These are phyloP conservation scores for Glycine soja DNA, from an alignment of 306 rosid species.

Conservation along the genomic window DNA sequence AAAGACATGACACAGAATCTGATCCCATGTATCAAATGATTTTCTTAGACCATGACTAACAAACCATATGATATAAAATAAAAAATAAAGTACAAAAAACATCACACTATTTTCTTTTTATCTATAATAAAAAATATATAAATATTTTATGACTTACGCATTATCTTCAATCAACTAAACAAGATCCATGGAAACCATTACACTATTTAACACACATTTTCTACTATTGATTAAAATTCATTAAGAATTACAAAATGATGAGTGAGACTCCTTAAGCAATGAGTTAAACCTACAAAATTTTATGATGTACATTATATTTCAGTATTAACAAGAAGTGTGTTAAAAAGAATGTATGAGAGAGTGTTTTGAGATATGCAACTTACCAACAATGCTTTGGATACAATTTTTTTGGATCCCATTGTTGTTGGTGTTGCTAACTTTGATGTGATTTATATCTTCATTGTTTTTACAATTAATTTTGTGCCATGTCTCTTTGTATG, in stretches of 20 bases:
- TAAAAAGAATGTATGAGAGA: not conserved
- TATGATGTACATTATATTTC: not conserved
- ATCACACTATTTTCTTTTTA: too few relatives aligned
- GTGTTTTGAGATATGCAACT: conserved; percentile 29
- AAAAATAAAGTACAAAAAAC: too few relatives aligned
- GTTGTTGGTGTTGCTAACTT: too few relatives aligned
- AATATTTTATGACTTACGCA: too few relatives aligned
- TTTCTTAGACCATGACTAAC: not conserved
- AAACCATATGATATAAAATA: not conserved
- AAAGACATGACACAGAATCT: conserved; percentile 4
- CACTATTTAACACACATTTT: not conserved
- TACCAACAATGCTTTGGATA: conserved; percentile 85
- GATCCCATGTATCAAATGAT: conserved; percentile 11
- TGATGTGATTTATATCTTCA: too few relatives aligned
- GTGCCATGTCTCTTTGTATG: too few relatives aligned
- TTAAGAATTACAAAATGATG: not conserved
- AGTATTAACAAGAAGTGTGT: not conserved
- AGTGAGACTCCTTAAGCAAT: not conserved
- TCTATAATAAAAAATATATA: too few relatives aligned
- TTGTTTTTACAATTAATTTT: too few relatives aligned
- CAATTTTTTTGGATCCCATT: too few relatives aligned
- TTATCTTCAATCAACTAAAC: too few relatives aligned
- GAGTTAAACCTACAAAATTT: not conserved
- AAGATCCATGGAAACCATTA: too few relatives aligned
- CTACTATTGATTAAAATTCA: not conserved